These are phyloP conservation scores for Globisporangium acanthophoron DNA, from an alignment of 352 stramenopile species.

Conservation along the genomic window DNA sequence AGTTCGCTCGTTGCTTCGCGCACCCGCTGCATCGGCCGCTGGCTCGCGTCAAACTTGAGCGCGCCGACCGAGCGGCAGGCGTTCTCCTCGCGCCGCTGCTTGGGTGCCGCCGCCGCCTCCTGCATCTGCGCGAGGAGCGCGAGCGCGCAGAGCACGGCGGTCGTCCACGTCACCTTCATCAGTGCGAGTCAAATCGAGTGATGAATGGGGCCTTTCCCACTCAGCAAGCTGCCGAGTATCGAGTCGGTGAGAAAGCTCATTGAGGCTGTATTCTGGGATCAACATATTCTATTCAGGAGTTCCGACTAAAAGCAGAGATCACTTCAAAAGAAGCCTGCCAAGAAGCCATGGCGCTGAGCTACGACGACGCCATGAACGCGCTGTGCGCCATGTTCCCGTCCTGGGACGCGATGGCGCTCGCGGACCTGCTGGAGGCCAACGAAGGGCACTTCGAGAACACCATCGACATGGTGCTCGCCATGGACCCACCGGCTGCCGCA, in stretches of 20 bases:
- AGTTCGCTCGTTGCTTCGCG: neutral
- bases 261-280: neutral
- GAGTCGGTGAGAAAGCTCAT: neutral
- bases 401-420: slow-evolving; percentile 57
- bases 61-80: slow-evolving; percentile 54
- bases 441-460: slow-evolving; percentile 65
- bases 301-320: neutral
- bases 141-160: slow-evolving; percentile 13
- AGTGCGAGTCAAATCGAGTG: too few species aligned
- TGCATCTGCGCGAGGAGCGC: slow-evolving; percentile 17
- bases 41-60: slow-evolving; percentile 62
- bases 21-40: slow-evolving; percentile 65
- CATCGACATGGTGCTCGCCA: slow-evolving; percentile 65
- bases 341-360: slow-evolving; percentile 44
- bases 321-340: slow-evolving; percentile 2
- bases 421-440: slow-evolving; percentile 62
- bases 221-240: neutral
- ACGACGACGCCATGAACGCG: slow-evolving; percentile 51
- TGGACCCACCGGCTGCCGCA: slow-evolving; percentile 35
- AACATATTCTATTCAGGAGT: neutral
- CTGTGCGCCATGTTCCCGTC: slow-evolving; percentile 72
- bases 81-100: slow-evolving; percentile 22
- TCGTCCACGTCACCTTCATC: slow-evolving; percentile 15
- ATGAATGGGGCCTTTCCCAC: neutral
- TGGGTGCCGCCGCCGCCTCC: slow-evolving; percentile 14